Conservation (phyloP, 352 stramenopile species). For the Globisporangium echinulatum region DNA sequence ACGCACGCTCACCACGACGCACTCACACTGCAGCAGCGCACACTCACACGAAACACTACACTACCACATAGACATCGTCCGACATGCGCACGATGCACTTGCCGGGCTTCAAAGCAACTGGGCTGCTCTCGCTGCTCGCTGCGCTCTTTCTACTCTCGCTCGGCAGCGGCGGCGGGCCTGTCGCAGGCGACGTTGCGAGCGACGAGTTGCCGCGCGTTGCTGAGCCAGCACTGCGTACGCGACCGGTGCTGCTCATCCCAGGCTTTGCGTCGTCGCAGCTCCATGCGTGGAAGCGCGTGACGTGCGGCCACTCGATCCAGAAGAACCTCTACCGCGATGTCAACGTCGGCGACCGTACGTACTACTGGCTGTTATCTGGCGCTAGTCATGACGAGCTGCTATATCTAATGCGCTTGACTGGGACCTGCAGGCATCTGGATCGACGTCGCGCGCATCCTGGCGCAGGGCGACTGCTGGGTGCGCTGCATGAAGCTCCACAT, state of each 20-base stretch:
- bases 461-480: conserved; percentile 73
- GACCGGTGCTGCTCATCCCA: conserved; percentile 65
- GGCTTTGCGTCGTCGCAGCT: conserved; percentile 78
- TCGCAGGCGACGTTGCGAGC: conserved; percentile 4
- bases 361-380: too few relatives aligned
- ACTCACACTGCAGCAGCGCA: not conserved
- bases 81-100: not conserved
- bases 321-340: conserved; percentile 76
- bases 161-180: conserved; percentile 5
- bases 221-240: conserved; percentile 16
- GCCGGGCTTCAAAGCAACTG: conserved; percentile 5
- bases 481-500: conserved; percentile 71
- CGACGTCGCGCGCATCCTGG: conserved; percentile 60
- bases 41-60: not conserved
- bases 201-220: not conserved
- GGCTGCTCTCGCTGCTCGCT: conserved; percentile 12
- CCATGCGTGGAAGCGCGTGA: conserved; percentile 56
- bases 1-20: not conserved
- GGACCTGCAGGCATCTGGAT: conserved; percentile 48
- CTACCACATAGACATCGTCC: not conserved
- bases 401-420: not conserved
- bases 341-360: conserved; percentile 67
- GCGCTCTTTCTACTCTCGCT: conserved; percentile 16
- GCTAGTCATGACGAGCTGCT: not conserved
- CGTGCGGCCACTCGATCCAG: conserved; percentile 55